Conservation (phyloP, 108 stramenopile species). For the Nannochloropsis granulata region DNA sequence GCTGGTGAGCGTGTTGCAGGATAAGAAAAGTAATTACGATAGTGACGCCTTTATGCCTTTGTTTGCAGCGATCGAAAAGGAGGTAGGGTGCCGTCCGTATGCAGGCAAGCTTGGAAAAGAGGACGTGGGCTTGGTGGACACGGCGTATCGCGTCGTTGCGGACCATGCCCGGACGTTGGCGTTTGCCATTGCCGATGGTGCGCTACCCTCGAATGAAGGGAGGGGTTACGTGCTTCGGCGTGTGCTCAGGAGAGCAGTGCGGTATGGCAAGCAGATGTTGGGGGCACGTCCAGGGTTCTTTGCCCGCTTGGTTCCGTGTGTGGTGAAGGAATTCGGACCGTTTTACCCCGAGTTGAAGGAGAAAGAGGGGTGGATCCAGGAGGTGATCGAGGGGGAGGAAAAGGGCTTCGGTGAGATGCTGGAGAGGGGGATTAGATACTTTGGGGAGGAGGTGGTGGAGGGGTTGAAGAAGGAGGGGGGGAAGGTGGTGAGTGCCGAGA, state of each 20-base stretch:
- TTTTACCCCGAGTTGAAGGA: conserved; percentile 28
- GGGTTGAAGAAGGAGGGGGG: background rate
- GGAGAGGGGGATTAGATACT: conserved; percentile 31
- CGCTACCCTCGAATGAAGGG: conserved; percentile 22
- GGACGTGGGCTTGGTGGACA: conserved; percentile 26
- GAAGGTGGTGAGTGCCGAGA: conserved; percentile 13
- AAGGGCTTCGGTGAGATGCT: conserved; percentile 34
- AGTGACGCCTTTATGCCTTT: conserved; percentile 32
- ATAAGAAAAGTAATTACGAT: conserved; percentile 36
- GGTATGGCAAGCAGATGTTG: conserved; percentile 36
- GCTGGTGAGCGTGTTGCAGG: conserved; percentile 26
- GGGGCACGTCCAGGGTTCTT: conserved; percentile 31
- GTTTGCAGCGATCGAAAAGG: conserved; percentile 16
- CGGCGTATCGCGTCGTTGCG: conserved; percentile 37
- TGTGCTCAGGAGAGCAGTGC: conserved; percentile 34
- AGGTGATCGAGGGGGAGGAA: conserved; percentile 30
- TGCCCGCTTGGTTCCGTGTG: conserved; percentile 32
- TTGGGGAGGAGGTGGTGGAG: conserved; percentile 23
- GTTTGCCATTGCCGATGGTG: conserved; percentile 39
- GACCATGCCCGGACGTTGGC: conserved; percentile 35
- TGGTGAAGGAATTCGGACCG: conserved; percentile 13
- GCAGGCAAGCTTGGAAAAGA: conserved; percentile 21
- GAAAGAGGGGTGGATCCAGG: conserved; percentile 19
- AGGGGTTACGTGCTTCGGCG: conserved; percentile 38
- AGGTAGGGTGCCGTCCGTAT: conserved; percentile 12